Evolutionary conservation across 805 yeast genomes (phyloP).

Genomic region (Candida ulmi): DNA sequence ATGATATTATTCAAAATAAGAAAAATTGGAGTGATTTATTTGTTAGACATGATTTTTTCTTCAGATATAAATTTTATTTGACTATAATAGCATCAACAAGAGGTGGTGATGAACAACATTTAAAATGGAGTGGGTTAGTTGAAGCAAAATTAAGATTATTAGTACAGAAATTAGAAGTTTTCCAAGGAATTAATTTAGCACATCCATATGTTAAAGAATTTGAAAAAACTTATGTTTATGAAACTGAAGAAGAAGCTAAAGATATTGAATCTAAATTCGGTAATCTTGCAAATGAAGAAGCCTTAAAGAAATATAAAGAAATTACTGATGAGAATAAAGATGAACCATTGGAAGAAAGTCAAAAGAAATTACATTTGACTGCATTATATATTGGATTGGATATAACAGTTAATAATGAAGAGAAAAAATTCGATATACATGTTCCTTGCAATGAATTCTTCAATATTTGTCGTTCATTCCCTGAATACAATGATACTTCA

Average conservation of each 20-base stretch:
- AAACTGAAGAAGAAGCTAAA: constrained; percentile 48
- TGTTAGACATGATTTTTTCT: constrained; percentile 75
- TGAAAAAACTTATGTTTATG: constrained; percentile 44
- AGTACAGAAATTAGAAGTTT: constrained; percentile 76
- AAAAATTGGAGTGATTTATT: constrained; percentile 73
- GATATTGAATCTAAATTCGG: constrained; percentile 61
- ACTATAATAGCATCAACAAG: constrained; percentile 75
- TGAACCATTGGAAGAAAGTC: constrained; percentile 27
- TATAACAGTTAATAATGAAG: constrained; percentile 32
- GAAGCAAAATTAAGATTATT: constrained; percentile 80
- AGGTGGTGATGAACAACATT: constrained; percentile 73
- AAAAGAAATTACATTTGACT: constrained; percentile 50
- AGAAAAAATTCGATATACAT: constrained; percentile 72
- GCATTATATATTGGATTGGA: constrained; percentile 78
- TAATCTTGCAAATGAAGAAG: constrained; percentile 46
- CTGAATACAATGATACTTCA: constrained; percentile 55
- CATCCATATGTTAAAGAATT: constrained; percentile 87
- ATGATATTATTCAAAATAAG: constrained; percentile 57
- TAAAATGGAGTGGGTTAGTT: constrained; percentile 89
- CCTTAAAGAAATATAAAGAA: constrained; percentile 27
- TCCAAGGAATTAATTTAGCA: constrained; percentile 72
- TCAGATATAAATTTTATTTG: constrained; percentile 78
- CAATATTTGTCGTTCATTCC: constrained; percentile 71
- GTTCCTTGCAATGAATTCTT: constrained; percentile 88
- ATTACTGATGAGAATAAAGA: constrained; percentile 31